Conservation (phyloP, 176 grass and related monocot genomes). For the Oryza meyeriana region DNA sequence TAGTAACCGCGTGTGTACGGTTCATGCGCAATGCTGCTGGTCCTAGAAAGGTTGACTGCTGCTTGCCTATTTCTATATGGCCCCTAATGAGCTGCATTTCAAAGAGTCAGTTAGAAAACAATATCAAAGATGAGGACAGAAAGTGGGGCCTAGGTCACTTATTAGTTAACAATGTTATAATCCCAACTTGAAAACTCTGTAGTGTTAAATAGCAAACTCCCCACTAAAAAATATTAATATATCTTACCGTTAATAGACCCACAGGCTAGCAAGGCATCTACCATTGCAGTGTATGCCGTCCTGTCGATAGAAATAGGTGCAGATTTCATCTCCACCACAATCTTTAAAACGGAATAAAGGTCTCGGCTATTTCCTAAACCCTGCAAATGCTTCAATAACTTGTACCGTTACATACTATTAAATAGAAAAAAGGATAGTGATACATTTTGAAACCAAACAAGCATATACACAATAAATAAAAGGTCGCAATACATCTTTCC, state of each 20-base stretch:
- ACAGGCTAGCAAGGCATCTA: conserved; percentile 78
- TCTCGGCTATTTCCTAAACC: conserved; percentile 67
- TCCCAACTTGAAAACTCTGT: conserved; percentile 12
- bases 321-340: conserved; percentile 91
- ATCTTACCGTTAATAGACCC: conserved; percentile 63
- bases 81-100: not conserved
- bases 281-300: conserved; percentile 81
- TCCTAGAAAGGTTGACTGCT: not conserved
- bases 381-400: conserved; percentile 52
- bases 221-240: conserved; percentile 11
- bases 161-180: conserved; percentile 9
- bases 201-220: conserved; percentile 5
- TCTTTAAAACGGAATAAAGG: conserved; percentile 69
- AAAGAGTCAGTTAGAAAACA: conserved; percentile 7
- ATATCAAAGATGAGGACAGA: not conserved
- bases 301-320: conserved; percentile 65
- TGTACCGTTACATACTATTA: conserved; percentile 23
- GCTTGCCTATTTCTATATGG: not conserved
- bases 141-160: not conserved
- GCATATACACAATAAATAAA: not conserved
- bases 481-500: not conserved
- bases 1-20: not conserved
- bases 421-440: conserved; percentile 8
- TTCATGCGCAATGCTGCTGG: not conserved
- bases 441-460: not conserved